Base-by-base conservation (phyloP, 176 grass and related monocot genomes). In the Aegilops speltoides region DNA sequence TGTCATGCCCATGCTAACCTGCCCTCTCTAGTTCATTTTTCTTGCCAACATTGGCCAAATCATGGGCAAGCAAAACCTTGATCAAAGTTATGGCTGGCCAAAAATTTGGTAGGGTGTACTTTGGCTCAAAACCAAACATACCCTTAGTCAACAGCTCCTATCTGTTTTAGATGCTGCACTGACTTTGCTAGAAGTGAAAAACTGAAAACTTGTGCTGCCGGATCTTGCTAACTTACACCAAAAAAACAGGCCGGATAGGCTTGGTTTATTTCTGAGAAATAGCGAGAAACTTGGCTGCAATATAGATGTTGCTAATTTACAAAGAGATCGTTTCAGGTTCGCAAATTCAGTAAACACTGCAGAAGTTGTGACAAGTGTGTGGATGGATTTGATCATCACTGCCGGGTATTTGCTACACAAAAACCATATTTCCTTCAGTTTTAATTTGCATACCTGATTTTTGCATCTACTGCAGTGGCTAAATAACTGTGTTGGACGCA, bases 291-390 rank as follows among this genome's bases (percentile, higher is more conserved):
- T 72, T 61, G 11, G 61, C 43, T 83, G 41, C 50, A 17, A 3
- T 46, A 28, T 75, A 46, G 4, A 63, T 46, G 14, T 54, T 85
- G 33, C 78, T 74, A 25, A 90, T 76, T 66, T 63, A 19, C 22
- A 24, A 76, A 73, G 13, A 66, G 22, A 74, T 43, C 23, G 52
- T 91, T 89, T 89, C 89, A 99, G 97, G 97, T 97, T 59, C 80
- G 83, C 50, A 94, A 96, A 78, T 99, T 91, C 83, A 99, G 94
- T 92, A 99, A 99, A 80, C 97, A 99, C 68, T 99, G 97, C 78
- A 92, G 94, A 90, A 99, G 97, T 73, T 99, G 97, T 80, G 97
- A 99, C 67, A 99, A 99, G 86, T 99, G 97, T 90, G 97, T 99
- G 60, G 97, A 99, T 89, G 92, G 97, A 86, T 99, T 99, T 85